Percentiles rank a stretch among this genome's conserved stretches.
Conservation (phyloP, 441 rosid species). For the Syzygium malaccense region DNA sequence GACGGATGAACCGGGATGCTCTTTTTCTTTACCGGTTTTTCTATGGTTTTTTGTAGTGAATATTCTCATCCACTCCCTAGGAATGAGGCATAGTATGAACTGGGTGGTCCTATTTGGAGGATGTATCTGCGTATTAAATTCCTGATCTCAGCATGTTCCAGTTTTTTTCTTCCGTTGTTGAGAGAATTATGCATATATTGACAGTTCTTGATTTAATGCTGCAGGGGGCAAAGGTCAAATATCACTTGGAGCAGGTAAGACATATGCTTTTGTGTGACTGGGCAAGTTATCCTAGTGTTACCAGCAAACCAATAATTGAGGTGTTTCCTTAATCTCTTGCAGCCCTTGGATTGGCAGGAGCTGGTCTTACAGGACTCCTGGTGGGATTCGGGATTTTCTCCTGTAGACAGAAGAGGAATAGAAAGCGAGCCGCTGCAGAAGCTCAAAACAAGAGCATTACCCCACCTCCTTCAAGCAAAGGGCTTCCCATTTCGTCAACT, state of each 20-base stretch:
- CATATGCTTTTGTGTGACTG: background rate
- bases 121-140: background rate
- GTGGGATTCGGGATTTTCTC: background rate
- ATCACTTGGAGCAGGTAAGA: slow-evolving; percentile 14
- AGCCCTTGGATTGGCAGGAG: slow-evolving; percentile 20
- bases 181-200: background rate
- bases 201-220: background rate
- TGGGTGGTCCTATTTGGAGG: accelerated
- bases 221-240: slow-evolving; percentile 1
- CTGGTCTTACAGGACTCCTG: background rate
- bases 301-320: background rate
- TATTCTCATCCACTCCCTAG: background rate
- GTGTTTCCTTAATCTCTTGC: background rate
- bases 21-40: accelerated
- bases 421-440: background rate
- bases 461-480: slow-evolving; percentile 6
- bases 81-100: background rate
- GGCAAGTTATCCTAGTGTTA: background rate
- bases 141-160: background rate
- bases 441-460: background rate
- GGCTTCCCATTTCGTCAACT: background rate
- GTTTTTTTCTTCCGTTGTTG: background rate
- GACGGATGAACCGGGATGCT: accelerated
- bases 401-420: background rate
- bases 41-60: background rate